Conservation (phyloP, 805 yeast genomes). For the Kuraishia borneana region DNA sequence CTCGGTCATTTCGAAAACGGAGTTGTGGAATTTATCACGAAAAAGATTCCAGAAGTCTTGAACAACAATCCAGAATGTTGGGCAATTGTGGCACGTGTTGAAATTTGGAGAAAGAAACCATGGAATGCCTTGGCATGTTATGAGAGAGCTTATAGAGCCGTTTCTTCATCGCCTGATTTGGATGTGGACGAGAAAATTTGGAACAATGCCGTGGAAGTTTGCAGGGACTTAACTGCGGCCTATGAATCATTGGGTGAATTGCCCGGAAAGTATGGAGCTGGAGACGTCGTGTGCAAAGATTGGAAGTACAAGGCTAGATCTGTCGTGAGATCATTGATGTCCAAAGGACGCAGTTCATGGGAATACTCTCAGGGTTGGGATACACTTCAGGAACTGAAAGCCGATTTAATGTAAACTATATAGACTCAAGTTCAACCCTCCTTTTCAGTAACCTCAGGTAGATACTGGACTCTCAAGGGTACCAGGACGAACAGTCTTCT, state of each 20-base stretch:
- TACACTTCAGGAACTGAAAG: constrained; percentile 40
- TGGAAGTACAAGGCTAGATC: constrained; percentile 82
- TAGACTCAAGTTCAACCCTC: too few species aligned
- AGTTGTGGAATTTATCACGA: constrained; percentile 64
- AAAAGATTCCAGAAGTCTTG: constrained; percentile 54
- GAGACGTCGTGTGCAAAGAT: constrained; percentile 78
- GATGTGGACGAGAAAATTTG: constrained; percentile 51
- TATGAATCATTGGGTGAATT: constrained; percentile 81
- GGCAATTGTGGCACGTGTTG: constrained; percentile 78
- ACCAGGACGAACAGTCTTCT: constrained; percentile 6
- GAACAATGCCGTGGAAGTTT: constrained; percentile 71
- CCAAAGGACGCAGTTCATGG: constrained; percentile 74
- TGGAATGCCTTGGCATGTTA: constrained; percentile 82
- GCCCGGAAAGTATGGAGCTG: constrained; percentile 71
- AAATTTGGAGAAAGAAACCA: constrained; percentile 76
- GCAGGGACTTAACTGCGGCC: constrained; percentile 72
- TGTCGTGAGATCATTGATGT: constrained; percentile 60
- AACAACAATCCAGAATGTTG: constrained; percentile 62
- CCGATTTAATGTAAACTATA: constrained; percentile 7
- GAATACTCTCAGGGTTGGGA: constrained; percentile 75
- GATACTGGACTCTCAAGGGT: constrained; percentile 7
- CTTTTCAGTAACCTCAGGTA: neutral
- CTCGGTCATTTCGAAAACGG: constrained; percentile 53
- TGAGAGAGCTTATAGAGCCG: constrained; percentile 78
- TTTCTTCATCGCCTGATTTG: constrained; percentile 52